phyloP scores from a whole-genome alignment of 139 green algal genomes.

The Bryopsis sp. region DNA sequence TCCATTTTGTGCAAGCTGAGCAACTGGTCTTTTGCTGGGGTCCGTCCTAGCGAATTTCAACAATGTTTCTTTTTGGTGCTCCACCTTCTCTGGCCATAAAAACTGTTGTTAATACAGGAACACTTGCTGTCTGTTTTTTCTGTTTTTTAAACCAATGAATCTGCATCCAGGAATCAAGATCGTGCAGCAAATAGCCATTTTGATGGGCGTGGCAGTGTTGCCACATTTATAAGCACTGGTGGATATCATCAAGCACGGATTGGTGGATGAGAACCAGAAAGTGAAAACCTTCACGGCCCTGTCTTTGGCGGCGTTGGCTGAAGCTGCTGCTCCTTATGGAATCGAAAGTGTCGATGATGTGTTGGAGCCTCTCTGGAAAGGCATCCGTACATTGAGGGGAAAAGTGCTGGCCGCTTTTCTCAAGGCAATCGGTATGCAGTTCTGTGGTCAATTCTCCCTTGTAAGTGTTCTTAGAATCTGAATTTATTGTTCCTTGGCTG shows the following conservation, averaged over 20 bases:
- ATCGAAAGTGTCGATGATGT: constrained; percentile 98
- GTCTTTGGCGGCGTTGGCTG: constrained; percentile 85
- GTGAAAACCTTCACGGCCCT: constrained; percentile 96
- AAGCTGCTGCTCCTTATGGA: constrained; percentile 89
- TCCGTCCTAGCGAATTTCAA: no score
- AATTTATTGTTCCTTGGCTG: background rate
- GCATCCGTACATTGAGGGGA: constrained; percentile 81
- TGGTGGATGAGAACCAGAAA: constrained; percentile 48
- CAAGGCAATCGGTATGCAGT: constrained; percentile 68
- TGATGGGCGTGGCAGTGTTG: constrained; percentile 94
- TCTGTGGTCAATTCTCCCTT: background rate
- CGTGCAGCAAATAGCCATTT: constrained; percentile 96
- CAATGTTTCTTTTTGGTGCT: no score
- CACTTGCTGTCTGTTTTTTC: no score
- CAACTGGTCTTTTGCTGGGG: no score
- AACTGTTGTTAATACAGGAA: no score
- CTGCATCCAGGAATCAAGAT: constrained; percentile 99
- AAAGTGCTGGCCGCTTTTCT: constrained; percentile 87
- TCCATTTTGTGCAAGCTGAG: no score
- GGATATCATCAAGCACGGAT: constrained; percentile 92
- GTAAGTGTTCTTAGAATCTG: background rate
- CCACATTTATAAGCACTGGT: constrained; percentile 92
- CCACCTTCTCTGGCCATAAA: no score
- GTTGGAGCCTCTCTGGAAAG: constrained; percentile 95
- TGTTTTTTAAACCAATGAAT: no score